Evolutionary conservation across 2,329 filamentous ascomycete species (phyloP).

Genomic region (Aureobasidium sp.): DNA sequence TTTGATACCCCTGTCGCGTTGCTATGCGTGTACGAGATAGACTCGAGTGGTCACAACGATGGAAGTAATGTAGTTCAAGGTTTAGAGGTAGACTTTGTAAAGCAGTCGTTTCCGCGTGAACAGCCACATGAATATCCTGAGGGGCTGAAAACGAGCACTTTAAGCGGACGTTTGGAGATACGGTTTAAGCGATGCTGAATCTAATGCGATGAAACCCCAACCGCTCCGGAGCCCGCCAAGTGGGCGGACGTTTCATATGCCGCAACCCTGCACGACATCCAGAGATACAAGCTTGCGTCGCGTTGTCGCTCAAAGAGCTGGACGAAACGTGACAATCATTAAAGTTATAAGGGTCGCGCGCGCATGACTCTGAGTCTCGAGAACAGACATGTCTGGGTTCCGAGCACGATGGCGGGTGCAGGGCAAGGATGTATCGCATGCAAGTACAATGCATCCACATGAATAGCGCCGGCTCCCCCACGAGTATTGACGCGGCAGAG

Average conservation of each 20-base stretch:
- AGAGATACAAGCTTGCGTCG: not conserved
- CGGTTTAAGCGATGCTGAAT: not conserved
- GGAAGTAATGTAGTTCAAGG: not conserved
- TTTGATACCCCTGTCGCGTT: not conserved
- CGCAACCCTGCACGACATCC: not conserved
- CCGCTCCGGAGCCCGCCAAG: not conserved
- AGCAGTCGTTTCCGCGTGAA: not conserved
- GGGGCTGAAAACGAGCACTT: not conserved
- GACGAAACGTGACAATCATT: not conserved
- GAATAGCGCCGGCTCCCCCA: slow-evolving; percentile 6
- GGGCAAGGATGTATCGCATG: not conserved
- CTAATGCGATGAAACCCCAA: not conserved
- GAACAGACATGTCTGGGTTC: not conserved
- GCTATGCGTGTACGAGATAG: not conserved
- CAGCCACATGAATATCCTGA: not conserved
- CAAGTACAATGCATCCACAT: not conserved
- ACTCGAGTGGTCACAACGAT: not conserved
- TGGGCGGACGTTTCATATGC: not conserved
- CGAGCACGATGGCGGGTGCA: not conserved
- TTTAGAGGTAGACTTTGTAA: not conserved
- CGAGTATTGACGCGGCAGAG: slow-evolving; percentile 10
- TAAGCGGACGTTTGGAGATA: slow-evolving; percentile 5
- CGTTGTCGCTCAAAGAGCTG: not conserved
- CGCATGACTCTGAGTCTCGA: not conserved
- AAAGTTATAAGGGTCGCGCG: not conserved